These are phyloP conservation scores for Vigna trinervia DNA, from an alignment of 306 rosid genomes.

Conservation along the genomic window DNA sequence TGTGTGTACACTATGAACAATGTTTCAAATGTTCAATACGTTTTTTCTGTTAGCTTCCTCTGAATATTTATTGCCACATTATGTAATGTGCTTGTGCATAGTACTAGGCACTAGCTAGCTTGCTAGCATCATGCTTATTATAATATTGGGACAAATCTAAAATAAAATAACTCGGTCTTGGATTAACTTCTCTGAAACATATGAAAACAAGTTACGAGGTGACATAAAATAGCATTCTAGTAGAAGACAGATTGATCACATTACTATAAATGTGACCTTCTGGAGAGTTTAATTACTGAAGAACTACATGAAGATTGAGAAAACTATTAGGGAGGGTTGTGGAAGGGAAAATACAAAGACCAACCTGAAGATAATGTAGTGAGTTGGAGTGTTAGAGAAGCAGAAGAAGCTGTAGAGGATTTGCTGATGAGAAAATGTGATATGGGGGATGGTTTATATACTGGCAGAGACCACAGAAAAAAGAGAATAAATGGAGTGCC, in stretches of 20 bases:
- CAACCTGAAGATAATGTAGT: constrained; percentile 53
- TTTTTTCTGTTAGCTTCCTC: background rate
- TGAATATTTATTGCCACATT: constrained; percentile 20
- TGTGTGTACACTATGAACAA: background rate
- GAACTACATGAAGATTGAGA: constrained; percentile 26
- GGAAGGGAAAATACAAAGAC: constrained; percentile 34
- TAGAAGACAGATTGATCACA: constrained; percentile 32
- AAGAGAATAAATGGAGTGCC: constrained; percentile 73
- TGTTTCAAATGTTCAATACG: background rate
- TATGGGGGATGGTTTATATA: constrained; percentile 66
- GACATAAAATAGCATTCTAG: constrained; percentile 27
- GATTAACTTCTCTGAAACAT: constrained; percentile 43
- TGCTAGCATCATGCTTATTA: constrained; percentile 36
- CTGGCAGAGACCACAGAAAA: constrained; percentile 52
- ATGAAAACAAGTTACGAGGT: constrained; percentile 42
- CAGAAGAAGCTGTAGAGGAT: constrained; percentile 42
- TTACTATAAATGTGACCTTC: constrained; percentile 15
- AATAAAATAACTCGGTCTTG: background rate
- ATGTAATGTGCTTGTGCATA: constrained; percentile 26
- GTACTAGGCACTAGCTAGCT: constrained; percentile 37
- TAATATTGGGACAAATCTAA: background rate
- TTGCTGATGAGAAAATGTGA: constrained; percentile 59
- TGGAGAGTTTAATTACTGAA: constrained; percentile 1
- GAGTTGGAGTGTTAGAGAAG: constrained; percentile 37
- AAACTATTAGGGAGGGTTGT: background rate